phyloP scores from a whole-genome alignment of 1,284 basidiomycete species.

The Hypsizygus ulmarius region DNA sequence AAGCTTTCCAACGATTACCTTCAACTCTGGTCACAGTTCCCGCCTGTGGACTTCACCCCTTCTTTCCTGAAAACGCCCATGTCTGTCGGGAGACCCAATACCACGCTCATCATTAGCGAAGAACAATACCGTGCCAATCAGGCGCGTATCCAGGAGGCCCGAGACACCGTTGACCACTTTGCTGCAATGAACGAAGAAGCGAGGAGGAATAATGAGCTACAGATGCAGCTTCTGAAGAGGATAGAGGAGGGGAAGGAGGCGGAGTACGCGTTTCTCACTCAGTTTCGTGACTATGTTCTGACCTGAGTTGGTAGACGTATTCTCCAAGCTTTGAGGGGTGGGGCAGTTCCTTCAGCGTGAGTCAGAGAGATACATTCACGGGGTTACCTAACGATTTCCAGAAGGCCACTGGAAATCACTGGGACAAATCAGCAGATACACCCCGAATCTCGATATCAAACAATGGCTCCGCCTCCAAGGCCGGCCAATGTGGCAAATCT shows the following conservation, averaged over 20 bases:
- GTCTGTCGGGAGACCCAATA: slow-evolving; percentile 21
- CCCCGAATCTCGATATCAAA: no score
- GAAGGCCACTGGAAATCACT: no score
- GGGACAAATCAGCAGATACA: no score
- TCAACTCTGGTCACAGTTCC: neutral
- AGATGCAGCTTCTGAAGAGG: slow-evolving; percentile 24
- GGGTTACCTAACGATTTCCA: no score
- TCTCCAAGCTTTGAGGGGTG: slow-evolving; percentile 5
- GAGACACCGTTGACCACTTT: slow-evolving; percentile 26
- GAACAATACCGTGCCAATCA: slow-evolving; percentile 33
- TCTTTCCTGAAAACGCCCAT: slow-evolving; percentile 11
- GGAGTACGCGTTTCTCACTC: slow-evolving; percentile 24
- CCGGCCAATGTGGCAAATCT: no score
- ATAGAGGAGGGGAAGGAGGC: slow-evolving; percentile 38
- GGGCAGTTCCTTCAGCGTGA: neutral
- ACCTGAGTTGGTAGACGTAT: slow-evolving; percentile 9
- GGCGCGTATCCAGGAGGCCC: slow-evolving; percentile 32
- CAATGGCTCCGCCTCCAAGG: no score
- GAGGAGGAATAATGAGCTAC: slow-evolving; percentile 28
- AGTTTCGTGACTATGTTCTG: neutral
- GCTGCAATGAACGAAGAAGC: slow-evolving; percentile 35
- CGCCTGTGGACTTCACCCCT: neutral
- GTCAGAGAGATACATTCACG: no score
- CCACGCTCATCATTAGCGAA: slow-evolving; percentile 20
- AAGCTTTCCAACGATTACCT: no score